These are phyloP conservation scores for Daldinia vernicosa DNA, from an alignment of 495 filamentous ascomycete species.

Conservation along the genomic window DNA sequence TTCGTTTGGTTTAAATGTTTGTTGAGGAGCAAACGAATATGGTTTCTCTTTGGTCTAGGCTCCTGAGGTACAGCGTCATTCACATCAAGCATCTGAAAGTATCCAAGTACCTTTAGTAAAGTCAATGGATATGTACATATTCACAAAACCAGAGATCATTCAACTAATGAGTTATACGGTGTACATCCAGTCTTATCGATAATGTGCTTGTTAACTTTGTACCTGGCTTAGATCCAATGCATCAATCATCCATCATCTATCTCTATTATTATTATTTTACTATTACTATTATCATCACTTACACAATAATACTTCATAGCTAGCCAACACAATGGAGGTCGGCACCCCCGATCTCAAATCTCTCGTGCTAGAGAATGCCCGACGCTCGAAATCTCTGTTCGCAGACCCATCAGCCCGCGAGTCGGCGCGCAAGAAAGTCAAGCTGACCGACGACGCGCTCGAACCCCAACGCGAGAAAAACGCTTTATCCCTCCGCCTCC, in stretches of 20 bases:
- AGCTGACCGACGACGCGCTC: slow-evolving; percentile 48
- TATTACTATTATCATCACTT: background rate
- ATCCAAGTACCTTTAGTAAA: background rate
- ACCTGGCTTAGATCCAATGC: background rate
- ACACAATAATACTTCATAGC: background rate
- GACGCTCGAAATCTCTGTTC: slow-evolving; percentile 53
- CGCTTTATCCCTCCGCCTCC: slow-evolving; percentile 56
- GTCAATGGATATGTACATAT: background rate
- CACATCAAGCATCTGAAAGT: background rate
- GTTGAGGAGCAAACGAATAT: background rate
- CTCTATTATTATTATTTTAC: no score
- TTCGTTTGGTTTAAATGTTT: background rate
- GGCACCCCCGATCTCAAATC: slow-evolving; percentile 45
- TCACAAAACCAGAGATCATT: background rate
- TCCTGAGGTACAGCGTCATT: background rate
- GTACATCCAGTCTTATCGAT: background rate
- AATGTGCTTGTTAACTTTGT: background rate
- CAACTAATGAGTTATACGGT: background rate
- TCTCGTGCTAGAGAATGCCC: slow-evolving; percentile 54
- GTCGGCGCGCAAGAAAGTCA: slow-evolving; percentile 53
- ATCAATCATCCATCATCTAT: no score
- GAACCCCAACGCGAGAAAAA: slow-evolving; percentile 54
- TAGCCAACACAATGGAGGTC: slow-evolving; percentile 36
- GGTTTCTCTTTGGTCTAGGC: background rate
- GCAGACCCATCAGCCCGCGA: slow-evolving; percentile 40